Evolutionary conservation across 1,284 basidiomycete genomes (phyloP).

Genomic region (Xerocomus tenax): DNA sequence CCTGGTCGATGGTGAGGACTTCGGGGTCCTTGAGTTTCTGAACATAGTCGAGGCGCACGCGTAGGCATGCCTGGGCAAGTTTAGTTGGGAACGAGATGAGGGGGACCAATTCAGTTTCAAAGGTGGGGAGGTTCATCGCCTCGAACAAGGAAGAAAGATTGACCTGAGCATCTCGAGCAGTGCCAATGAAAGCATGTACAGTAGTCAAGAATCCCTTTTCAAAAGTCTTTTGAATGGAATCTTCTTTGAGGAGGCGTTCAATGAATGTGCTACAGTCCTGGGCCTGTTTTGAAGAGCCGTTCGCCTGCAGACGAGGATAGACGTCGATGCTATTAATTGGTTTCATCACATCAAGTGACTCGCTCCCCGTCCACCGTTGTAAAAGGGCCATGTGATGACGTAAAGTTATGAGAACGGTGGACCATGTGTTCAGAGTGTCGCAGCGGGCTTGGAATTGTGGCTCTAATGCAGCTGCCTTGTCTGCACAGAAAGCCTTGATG

Average conservation of each 20-base stretch:
- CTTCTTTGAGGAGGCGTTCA: conserved; percentile 92
- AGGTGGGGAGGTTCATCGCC: conserved; percentile 85
- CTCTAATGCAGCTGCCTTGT: conserved; percentile 66
- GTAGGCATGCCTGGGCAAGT: conserved; percentile 86
- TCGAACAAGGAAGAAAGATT: conserved; percentile 66
- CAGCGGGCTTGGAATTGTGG: conserved; percentile 66
- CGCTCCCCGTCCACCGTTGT: conserved; percentile 86
- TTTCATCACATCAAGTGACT: conserved; percentile 79
- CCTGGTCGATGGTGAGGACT: conserved; percentile 88
- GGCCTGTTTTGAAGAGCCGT: conserved; percentile 35
- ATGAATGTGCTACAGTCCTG: conserved; percentile 73
- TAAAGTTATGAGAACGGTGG: conserved; percentile 70
- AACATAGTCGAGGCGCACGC: conserved; percentile 85
- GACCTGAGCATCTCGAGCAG: conserved; percentile 83
- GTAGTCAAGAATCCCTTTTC: conserved; percentile 88
- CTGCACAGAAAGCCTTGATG: conserved; percentile 68
- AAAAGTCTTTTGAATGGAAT: conserved; percentile 88
- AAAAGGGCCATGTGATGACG: conserved; percentile 72
- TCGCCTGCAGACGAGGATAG: conserved; percentile 22
- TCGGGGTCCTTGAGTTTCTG: conserved; percentile 84
- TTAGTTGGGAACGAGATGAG: conserved; percentile 93
- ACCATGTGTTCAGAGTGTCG: conserved; percentile 86
- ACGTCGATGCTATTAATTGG: conserved; percentile 57
- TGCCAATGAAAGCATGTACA: conserved; percentile 77
- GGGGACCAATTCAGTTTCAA: conserved; percentile 86